phyloP scores from a whole-genome alignment of 768 basidiomycete genomes.

The Trametes sanguinea region DNA sequence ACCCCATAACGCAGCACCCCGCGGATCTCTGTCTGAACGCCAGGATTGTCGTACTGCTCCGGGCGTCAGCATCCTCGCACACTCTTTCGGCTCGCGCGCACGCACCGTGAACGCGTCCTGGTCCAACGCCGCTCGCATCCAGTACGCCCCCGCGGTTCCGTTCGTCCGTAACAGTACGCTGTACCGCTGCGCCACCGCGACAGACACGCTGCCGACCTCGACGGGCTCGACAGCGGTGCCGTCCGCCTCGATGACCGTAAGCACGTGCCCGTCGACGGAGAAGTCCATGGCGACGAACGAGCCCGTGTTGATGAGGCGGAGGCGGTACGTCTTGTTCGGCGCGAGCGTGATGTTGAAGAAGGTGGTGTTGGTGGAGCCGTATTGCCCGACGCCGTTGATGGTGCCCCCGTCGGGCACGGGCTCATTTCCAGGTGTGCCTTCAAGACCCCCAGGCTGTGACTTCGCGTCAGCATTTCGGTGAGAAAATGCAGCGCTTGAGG shows the following conservation, averaged over 20 bases:
- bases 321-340: slow-evolving; percentile 39
- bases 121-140: slow-evolving; percentile 44
- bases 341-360: slow-evolving; percentile 37
- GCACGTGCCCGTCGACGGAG: slow-evolving; percentile 47
- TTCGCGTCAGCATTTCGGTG: background rate
- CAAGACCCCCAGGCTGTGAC: slow-evolving; percentile 32
- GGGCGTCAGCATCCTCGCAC: background rate
- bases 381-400: slow-evolving; percentile 39
- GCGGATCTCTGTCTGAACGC: slow-evolving; percentile 24
- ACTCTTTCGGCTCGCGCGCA: background rate
- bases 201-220: slow-evolving; percentile 39
- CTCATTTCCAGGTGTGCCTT: slow-evolving; percentile 35
- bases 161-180: slow-evolving; percentile 48
- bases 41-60: slow-evolving; percentile 25
- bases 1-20: slow-evolving; percentile 27
- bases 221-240: slow-evolving; percentile 45
- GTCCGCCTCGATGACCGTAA: slow-evolving; percentile 51
- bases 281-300: slow-evolving; percentile 48
- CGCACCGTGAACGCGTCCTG: slow-evolving; percentile 34
- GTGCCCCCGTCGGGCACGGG: slow-evolving; percentile 38
- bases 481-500: background rate
- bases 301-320: slow-evolving; percentile 51
- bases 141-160: slow-evolving; percentile 38
- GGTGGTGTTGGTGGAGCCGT: slow-evolving; percentile 20
- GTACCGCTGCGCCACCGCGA: slow-evolving; percentile 53